These are phyloP conservation scores for Alternaria consortialis DNA, from an alignment of 2,329 filamentous ascomycete species.

Conservation along the genomic window DNA sequence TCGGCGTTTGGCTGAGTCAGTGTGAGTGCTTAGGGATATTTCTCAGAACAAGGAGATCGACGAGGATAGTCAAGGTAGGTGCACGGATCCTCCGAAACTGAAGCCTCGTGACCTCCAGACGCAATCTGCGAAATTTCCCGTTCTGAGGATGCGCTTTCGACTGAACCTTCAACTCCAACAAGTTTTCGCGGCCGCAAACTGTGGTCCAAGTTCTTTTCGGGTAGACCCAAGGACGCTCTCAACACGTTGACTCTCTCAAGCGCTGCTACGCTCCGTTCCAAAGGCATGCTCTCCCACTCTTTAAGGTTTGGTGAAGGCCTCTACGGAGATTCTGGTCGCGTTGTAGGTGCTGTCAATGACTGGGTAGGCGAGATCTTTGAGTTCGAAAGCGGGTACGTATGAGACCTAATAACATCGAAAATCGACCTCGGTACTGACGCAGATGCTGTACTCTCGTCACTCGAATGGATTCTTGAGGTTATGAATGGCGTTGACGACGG, in stretches of 20 bases:
- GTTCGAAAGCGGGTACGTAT: not conserved
- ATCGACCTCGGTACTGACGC: not conserved
- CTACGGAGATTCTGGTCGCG: not conserved
- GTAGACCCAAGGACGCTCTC: not conserved
- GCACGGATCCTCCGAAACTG: not conserved
- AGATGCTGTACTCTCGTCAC: not conserved
- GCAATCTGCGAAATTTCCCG: too few relatives aligned
- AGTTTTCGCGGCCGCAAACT: not conserved
- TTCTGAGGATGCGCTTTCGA: not conserved
- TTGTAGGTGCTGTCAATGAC: not conserved
- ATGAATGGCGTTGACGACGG: not conserved
- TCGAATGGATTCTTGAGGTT: not conserved
- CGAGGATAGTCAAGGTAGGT: not conserved
- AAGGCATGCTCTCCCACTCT: not conserved
- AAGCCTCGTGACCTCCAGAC: not conserved
- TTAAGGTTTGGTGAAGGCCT: not conserved
- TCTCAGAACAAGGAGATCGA: too few relatives aligned
- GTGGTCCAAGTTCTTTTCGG: not conserved
- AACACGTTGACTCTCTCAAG: slow-evolving; percentile 5
- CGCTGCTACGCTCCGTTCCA: not conserved
- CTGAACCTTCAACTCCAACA: not conserved
- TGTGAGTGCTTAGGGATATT: not conserved
- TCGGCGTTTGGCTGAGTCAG: not conserved
- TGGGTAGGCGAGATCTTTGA: not conserved
- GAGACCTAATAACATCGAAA: too few relatives aligned